A percentile compares a stretch with the other conserved stretches of the same genome.
These are phyloP conservation scores for Trametes sp. DNA, from an alignment of 1,284 basidiomycete species.

Conservation along the genomic window DNA sequence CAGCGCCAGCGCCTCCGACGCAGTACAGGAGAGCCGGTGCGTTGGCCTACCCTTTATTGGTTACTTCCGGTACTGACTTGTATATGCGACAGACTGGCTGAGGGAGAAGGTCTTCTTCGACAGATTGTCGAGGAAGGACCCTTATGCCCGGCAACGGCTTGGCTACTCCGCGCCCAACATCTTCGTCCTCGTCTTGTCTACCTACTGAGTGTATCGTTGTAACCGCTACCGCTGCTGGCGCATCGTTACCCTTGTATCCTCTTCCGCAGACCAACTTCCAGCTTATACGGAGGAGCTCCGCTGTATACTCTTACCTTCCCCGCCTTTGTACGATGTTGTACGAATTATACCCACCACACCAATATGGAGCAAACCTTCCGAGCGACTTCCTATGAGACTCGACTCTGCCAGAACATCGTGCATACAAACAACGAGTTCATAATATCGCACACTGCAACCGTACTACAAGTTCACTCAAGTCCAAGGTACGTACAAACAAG, in stretches of 20 bases:
- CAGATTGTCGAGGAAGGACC: constrained; percentile 63
- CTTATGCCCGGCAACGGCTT: constrained; percentile 63
- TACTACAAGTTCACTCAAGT: not conserved
- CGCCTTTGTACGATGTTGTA: not conserved
- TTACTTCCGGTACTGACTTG: not conserved
- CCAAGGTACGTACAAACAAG: not conserved
- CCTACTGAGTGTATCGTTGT: constrained; percentile 20
- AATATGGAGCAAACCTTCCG: not conserved
- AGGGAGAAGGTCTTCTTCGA: constrained; percentile 77
- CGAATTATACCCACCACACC: not conserved
- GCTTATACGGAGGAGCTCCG: not conserved
- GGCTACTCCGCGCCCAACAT: constrained; percentile 81
- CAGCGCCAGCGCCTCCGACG: constrained; percentile 50
- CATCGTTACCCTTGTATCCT: not conserved
- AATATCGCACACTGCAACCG: not conserved
- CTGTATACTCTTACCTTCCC: not conserved
- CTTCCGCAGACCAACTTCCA: not conserved
- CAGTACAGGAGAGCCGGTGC: constrained; percentile 65
- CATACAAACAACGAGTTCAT: not conserved
- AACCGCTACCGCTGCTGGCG: not conserved
- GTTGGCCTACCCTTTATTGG: constrained; percentile 36
- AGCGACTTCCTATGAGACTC: not conserved
- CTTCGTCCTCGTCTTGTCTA: constrained; percentile 60
- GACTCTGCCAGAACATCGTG: not conserved
- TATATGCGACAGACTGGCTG: constrained; percentile 69